Percentiles rank a stretch among this genome's conserved stretches.
Conservation (phyloP, 2,329 filamentous ascomycete genomes). For the Chalaropsis thielavioides region DNA sequence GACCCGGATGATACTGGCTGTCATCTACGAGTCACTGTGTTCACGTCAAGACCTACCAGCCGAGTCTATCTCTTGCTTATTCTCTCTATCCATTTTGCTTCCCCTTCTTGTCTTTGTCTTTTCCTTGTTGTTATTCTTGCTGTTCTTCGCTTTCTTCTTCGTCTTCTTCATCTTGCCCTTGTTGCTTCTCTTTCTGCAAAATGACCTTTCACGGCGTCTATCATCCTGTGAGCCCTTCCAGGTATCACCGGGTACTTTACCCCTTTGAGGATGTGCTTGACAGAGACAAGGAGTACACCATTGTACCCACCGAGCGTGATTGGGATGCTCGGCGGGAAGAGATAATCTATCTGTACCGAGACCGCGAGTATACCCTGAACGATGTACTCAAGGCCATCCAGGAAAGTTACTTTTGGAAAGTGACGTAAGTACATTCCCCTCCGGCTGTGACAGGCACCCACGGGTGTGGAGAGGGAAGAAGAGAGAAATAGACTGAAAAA, state of each 20-base stretch:
- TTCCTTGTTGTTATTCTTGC: background rate
- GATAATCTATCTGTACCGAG: constrained; percentile 16
- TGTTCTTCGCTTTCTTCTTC: background rate
- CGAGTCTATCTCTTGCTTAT: background rate
- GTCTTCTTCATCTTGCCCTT: background rate
- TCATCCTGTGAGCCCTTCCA: background rate
- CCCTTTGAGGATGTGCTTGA: background rate
- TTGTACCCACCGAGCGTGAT: constrained; percentile 12
- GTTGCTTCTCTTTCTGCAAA: background rate
- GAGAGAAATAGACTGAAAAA: background rate
- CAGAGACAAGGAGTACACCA: background rate
- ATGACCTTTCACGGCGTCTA: background rate
- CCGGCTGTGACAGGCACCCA: no score
- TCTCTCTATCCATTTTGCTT: background rate
- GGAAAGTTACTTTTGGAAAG: constrained; percentile 14
- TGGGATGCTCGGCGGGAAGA: constrained; percentile 15
- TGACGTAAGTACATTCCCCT: constrained; percentile 14
- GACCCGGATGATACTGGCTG: background rate
- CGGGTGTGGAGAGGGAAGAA: background rate
- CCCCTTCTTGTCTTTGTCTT: background rate
- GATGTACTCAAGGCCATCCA: constrained; percentile 16
- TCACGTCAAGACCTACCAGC: background rate
- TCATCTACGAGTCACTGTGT: background rate
- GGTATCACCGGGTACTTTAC: background rate
- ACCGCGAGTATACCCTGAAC: constrained; percentile 15